These are phyloP conservation scores for Durotheca rogersii DNA, from an alignment of 495 filamentous ascomycete species.

Conservation along the genomic window DNA sequence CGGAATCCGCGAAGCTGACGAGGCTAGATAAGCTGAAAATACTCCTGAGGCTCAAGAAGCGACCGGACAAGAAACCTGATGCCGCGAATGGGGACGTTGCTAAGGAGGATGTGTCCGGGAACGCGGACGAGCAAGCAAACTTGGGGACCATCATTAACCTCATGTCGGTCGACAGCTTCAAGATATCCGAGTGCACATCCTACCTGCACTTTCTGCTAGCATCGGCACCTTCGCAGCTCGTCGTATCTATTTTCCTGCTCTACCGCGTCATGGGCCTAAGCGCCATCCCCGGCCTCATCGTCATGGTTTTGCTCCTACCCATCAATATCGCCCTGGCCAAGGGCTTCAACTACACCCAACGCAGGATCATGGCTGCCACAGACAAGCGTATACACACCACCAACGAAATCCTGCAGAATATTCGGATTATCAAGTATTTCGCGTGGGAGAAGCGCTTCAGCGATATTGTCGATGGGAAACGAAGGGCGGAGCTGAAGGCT, in stretches of 20 bases:
- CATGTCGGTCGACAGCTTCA: slow-evolving; percentile 99
- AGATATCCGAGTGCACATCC: slow-evolving; percentile 87
- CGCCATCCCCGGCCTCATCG: slow-evolving; percentile 88
- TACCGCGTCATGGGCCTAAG: slow-evolving; percentile 89
- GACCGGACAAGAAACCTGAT: slow-evolving; percentile 42
- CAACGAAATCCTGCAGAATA: slow-evolving; percentile 96
- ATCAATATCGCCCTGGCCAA: slow-evolving; percentile 84
- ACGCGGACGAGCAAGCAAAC: slow-evolving; percentile 73
- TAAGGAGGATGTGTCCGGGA: slow-evolving; percentile 39
- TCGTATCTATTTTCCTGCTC: slow-evolving; percentile 68
- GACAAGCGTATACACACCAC: slow-evolving; percentile 96
- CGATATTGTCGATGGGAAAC: slow-evolving; percentile 83
- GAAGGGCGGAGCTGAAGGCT: slow-evolving; percentile 72
- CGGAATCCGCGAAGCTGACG: slow-evolving; percentile 44
- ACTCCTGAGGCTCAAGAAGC: slow-evolving; percentile 63
- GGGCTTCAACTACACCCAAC: slow-evolving; percentile 80
- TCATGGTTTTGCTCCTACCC: slow-evolving; percentile 87
- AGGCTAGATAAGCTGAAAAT: slow-evolving; percentile 49
- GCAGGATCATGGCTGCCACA: slow-evolving; percentile 87
- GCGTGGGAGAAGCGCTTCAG: slow-evolving; percentile 96
- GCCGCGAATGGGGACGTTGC: slow-evolving; percentile 31
- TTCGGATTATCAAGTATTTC: slow-evolving; percentile 99
- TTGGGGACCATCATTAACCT: slow-evolving; percentile 96
- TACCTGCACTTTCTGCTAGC: slow-evolving; percentile 92
- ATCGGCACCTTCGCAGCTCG: slow-evolving; percentile 77